Base-by-base conservation (phyloP, 331 rosid species). In the Malus hybrid region DNA sequence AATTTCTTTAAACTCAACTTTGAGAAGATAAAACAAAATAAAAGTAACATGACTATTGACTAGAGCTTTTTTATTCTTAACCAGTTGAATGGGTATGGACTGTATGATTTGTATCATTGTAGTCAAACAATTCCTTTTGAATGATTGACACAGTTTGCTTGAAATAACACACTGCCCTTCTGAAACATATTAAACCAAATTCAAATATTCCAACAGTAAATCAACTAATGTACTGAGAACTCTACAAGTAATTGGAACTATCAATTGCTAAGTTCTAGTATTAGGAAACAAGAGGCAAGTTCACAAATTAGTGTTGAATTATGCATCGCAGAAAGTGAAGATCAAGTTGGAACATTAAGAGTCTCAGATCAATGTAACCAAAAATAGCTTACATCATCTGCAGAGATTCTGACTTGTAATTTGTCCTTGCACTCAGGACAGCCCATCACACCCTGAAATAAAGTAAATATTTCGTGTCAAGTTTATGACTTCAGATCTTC, bases 351-450 rank as follows among this genome's bases (percentile, higher is more conserved):
- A 15, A 18, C 1, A 33, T 68, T 48, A 55, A 34, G 46, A 73
- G 42, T 33, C 15, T 64, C 33, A 75, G 55, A 22, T 66, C 58
- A 74, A 50, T 19, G 48, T 9, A 66, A 53, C 48, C 2, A 18
- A 36, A 15, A 72, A 57, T 12, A 79, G 86, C 98, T 90, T 87
- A 94, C 98, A 84, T 89, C 95, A 78, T 91, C 97, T 48, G 95
- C 93, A 53, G 98, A 94, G 74, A 94, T 90, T 84, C 87, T 86
- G 78, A 94, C 76, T 79, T 84, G 90, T 56, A 94, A 82, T 82
- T 92, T 94, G 85, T 89, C 76, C 72, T 90, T 91, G 92, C 98
- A 94, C 80, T 90, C 98, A 77, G 95, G 87, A 79, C 98, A 91
- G 75, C 87, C 57, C 98, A 93, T 93, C 80, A 90, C 98, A 77